Base-by-base conservation (phyloP, 1,284 basidiomycete genomes). In the Sporisorium iseilematis-ciliati region DNA sequence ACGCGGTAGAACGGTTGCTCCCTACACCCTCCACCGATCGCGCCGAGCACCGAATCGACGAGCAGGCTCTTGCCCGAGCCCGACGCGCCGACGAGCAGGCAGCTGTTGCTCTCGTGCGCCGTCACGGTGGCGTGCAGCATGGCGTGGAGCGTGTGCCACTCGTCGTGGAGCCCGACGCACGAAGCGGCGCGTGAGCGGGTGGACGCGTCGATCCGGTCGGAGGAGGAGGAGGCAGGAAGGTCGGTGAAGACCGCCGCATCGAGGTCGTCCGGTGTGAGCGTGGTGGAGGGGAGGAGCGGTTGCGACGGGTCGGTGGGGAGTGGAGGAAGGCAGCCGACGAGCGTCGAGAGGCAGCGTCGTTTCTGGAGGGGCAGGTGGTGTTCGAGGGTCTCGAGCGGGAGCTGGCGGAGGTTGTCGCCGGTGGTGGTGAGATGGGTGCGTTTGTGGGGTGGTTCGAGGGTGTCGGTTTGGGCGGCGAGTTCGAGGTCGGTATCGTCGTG, bases 91-190 rank as follows among this genome's bases (percentile, higher is more conserved):
- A 83, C 65, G 18, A 84, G 57, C 23, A 84, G 61, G 21, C 73
- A 77, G 54, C 82, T 83, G 40, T 84, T 84, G 41, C 82, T 79
- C 58, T 83, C 79, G 25, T 76, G 73, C 4, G 41, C 35, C 16
- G 61, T 58, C 16, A 84, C 59, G 0, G 80, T 80, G 11, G 71
- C 59, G 20, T 67, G 35, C 2, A 83, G 63, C 50, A 78, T 70
- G 26, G 35, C 57, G 29, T 77, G 68, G 12, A 83, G 75, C 4
- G 61, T 60, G 8, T 58, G 46, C 75, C 78, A 80, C 16, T 81
- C 73, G 7, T 80, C 73, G 10, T 65, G 52, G 11, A 81, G 62
- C 0, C 78, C 78, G 3, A 83, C 71, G 29, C 81, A 83, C 41
- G 57, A 46, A 31, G 52, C n/a, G 7, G 61, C 59, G 7, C 46